phyloP scores from a whole-genome alignment of 1,139 yeast genomes.

The Taphrina flavorubra region DNA sequence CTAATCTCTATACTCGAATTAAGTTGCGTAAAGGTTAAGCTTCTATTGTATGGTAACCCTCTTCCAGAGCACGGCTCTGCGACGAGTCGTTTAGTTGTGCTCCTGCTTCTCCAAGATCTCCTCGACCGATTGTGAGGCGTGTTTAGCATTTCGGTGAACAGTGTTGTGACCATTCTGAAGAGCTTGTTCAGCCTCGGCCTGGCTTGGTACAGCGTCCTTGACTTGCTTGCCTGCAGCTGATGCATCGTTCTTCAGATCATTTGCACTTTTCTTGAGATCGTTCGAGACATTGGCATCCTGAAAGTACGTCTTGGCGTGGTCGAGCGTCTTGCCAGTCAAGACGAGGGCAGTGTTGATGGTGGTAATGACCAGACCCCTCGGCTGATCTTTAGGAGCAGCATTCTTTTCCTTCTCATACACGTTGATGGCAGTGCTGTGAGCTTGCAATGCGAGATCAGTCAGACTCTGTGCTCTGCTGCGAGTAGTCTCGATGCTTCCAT shows the following conservation, averaged over 20 bases:
- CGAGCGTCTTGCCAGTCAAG: slow-evolving; percentile 22
- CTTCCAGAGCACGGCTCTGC: too few species aligned
- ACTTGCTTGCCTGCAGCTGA: slow-evolving; percentile 7
- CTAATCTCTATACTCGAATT: not conserved
- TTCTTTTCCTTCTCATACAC: slow-evolving; percentile 16
- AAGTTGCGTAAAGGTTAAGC: too few species aligned
- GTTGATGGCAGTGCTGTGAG: slow-evolving; percentile 16
- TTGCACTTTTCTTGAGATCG: not conserved
- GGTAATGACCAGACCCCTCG: slow-evolving; percentile 21
- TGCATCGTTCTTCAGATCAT: slow-evolving; percentile 6
- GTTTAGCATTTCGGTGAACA: slow-evolving; percentile 12
- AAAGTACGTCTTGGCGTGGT: slow-evolving; percentile 21
- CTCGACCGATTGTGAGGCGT: slow-evolving; percentile 18
- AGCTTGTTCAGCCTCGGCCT: slow-evolving; percentile 18
- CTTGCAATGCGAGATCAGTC: slow-evolving; percentile 27
- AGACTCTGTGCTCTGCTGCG: slow-evolving; percentile 25
- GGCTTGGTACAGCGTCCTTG: slow-evolving; percentile 17
- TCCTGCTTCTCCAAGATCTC: slow-evolving; percentile 18
- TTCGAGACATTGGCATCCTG: slow-evolving; percentile 22
- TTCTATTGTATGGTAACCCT: too few species aligned
- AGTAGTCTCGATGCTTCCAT: slow-evolving; percentile 24
- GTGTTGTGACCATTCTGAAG: slow-evolving; percentile 11
- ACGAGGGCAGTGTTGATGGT: slow-evolving; percentile 29
- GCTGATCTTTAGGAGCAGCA: slow-evolving; percentile 34
- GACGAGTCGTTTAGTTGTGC: slow-evolving; percentile 2